Base-by-base conservation (phyloP, 441 rosid species). In the Gossypium schwendimanii region DNA sequence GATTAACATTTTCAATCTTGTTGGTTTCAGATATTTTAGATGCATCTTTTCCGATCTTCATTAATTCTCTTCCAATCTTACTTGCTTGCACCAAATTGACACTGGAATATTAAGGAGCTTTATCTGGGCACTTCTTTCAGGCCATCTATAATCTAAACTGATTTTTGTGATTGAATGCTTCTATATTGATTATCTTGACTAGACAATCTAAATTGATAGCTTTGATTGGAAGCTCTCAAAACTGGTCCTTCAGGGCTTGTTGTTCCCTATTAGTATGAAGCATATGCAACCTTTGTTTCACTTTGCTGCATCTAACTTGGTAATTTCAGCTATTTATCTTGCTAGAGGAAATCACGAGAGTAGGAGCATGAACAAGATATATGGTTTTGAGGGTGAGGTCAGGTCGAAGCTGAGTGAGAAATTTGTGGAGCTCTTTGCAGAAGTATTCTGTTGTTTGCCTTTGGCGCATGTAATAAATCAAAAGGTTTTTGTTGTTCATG, bases 331-430 rank as follows among this genome's bases (percentile, higher is more conserved):
- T 59, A 84, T 93, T 47, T 85, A 91, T 81, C 97, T 95, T 70
- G 85, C 99, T 7, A 90, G 97, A 84, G 99, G 97, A 78, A 95
- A 95, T 75, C 98, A 95, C 70, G 99, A 95, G 80, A 95, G 99
- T 90, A 95, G 90, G 89, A 93, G 98, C 84, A 95, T 95, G 99
- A 95, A 95, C 84, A 95, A 90, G 81, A 95, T 95, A 66, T 93
- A 93, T 84, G 99, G 99, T 59, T 95, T 95, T 52, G 99, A 95
- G 89, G 99, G 99, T 5, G 98, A 95, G 77, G 98, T 95, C 75
- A 87, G 89, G 66, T 88, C 98, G 73, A 91, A 95, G 89, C 70
- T 95, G 93, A 95, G 80, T 18, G 99, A 93, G 69, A 87, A 89
- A 63, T 95, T 95, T 26, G 97, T 93, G 80, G 98, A 91, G 71